A percentile compares a stretch with the other conserved stretches of the same genome.
These are phyloP conservation scores for Trichoderma sp. DNA, from an alignment of 2,329 filamentous ascomycete genomes.

Conservation along the genomic window DNA sequence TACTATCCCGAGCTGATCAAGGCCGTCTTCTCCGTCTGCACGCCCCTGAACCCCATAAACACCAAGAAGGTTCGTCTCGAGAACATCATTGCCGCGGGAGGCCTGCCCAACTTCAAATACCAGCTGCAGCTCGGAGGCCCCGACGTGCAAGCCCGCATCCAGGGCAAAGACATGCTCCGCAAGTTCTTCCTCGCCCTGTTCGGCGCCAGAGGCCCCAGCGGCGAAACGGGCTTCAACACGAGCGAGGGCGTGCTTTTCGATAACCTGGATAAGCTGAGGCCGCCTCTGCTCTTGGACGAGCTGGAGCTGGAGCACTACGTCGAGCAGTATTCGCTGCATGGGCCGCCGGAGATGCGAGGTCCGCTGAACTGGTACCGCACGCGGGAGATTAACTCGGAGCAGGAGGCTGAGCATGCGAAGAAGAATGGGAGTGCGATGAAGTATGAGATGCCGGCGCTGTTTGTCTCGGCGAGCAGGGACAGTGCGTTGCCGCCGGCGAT, in stretches of 20 bases:
- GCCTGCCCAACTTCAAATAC: conserved; percentile 75
- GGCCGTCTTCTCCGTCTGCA: conserved; percentile 79
- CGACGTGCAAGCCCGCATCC: conserved; percentile 63
- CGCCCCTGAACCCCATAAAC: conserved; percentile 67
- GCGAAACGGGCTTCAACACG: conserved; percentile 62
- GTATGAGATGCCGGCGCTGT: conserved; percentile 66
- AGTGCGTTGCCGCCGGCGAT: conserved; percentile 72
- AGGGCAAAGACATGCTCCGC: conserved; percentile 64
- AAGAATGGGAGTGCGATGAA: conserved; percentile 59
- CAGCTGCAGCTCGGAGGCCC: conserved; percentile 78
- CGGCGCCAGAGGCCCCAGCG: conserved; percentile 63
- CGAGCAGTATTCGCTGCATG: conserved; percentile 66
- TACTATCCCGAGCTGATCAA: conserved; percentile 74
- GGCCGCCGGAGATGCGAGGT: conserved; percentile 66
- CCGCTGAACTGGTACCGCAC: conserved; percentile 90
- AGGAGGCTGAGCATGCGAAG: conserved; percentile 67
- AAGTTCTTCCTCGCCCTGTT: conserved; percentile 74
- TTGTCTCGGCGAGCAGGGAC: conserved; percentile 75
- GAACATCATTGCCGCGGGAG: conserved; percentile 57
- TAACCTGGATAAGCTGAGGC: conserved; percentile 60
- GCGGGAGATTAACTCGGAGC: conserved; percentile 71
- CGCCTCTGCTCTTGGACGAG: conserved; percentile 62
- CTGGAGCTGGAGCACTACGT: conserved; percentile 80
- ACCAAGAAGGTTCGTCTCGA: conserved; percentile 60
- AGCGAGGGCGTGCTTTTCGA: conserved; percentile 67